Conservation (phyloP, 2,329 filamentous ascomycete species). For the Aureobasidium subglaciale region DNA sequence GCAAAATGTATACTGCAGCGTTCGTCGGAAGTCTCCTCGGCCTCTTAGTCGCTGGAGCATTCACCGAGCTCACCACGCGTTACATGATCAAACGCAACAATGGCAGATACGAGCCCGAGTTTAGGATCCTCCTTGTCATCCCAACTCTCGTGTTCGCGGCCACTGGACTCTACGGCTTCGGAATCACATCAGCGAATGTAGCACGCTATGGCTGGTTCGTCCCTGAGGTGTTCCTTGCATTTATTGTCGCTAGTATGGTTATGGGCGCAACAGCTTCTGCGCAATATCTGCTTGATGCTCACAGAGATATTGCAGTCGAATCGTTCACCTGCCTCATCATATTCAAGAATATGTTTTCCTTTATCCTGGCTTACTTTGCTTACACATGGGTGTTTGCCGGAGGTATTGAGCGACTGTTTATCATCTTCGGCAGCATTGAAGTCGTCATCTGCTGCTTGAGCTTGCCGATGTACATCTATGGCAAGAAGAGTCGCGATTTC, state of each 20-base stretch:
- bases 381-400: slow-evolving; percentile 69
- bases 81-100: slow-evolving; percentile 65
- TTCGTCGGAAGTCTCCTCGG: slow-evolving; percentile 78
- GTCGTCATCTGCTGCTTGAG: slow-evolving; percentile 67
- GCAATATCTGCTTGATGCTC: slow-evolving; percentile 87
- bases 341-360: slow-evolving; percentile 93
- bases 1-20: slow-evolving; percentile 80
- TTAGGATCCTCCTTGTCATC: slow-evolving; percentile 73
- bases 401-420: slow-evolving; percentile 61
- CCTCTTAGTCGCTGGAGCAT: slow-evolving; percentile 64
- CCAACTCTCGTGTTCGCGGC: slow-evolving; percentile 74
- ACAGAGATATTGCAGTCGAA: slow-evolving; percentile 78
- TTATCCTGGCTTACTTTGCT: slow-evolving; percentile 73
- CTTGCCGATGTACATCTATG: slow-evolving; percentile 70
- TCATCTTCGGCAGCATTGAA: slow-evolving; percentile 68
- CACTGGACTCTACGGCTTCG: slow-evolving; percentile 78
- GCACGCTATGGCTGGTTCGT: slow-evolving; percentile 60
- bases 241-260: slow-evolving; percentile 85
- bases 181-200: slow-evolving; percentile 59
- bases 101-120: slow-evolving; percentile 87
- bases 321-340: slow-evolving; percentile 83
- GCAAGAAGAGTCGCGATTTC: slow-evolving; percentile 69
- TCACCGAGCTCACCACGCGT: slow-evolving; percentile 67
- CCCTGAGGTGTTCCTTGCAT: slow-evolving; percentile 73
- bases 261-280: slow-evolving; percentile 80